phyloP scores from a whole-genome alignment of 1,284 basidiomycete genomes.

The Trametes polyzona region DNA sequence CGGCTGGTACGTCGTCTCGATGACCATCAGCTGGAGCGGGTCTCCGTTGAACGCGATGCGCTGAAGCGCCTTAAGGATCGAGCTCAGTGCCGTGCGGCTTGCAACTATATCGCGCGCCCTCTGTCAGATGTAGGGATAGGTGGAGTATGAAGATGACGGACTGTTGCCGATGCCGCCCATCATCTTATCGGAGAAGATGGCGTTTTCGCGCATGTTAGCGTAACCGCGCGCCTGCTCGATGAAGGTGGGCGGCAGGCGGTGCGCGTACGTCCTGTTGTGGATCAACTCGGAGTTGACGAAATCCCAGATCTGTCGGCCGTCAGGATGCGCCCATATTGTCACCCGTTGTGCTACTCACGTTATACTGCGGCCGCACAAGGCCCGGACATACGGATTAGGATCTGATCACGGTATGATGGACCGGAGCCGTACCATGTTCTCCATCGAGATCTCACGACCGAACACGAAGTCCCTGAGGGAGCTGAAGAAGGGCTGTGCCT shows the following conservation, averaged over 20 bases:
- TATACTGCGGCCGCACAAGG: constrained; percentile 53
- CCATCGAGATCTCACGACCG: constrained; percentile 64
- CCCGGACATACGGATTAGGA: neutral
- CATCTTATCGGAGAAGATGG: constrained; percentile 69
- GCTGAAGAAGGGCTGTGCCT: constrained; percentile 67
- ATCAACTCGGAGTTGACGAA: constrained; percentile 75
- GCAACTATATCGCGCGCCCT: constrained; percentile 61
- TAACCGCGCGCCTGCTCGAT: constrained; percentile 70
- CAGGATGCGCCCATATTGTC: neutral
- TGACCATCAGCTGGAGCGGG: constrained; percentile 75
- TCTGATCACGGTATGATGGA: neutral
- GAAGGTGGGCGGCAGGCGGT: constrained; percentile 70
- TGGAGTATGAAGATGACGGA: constrained; percentile 36
- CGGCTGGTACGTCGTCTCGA: constrained; percentile 85
- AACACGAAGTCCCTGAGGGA: constrained; percentile 70
- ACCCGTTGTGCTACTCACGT: constrained; percentile 47
- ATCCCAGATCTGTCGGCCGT: constrained; percentile 63
- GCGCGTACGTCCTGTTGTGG: constrained; percentile 80
- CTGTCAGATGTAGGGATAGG: too few relatives aligned
- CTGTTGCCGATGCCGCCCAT: constrained; percentile 76
- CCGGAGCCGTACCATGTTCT: constrained; percentile 63
- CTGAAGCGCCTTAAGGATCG: constrained; percentile 70
- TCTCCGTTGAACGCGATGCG: constrained; percentile 79
- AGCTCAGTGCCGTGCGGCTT: constrained; percentile 75
- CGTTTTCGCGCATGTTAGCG: constrained; percentile 80